Conservation (phyloP, 2,329 filamentous ascomycete species). For the Penicillium griseofulvum region DNA sequence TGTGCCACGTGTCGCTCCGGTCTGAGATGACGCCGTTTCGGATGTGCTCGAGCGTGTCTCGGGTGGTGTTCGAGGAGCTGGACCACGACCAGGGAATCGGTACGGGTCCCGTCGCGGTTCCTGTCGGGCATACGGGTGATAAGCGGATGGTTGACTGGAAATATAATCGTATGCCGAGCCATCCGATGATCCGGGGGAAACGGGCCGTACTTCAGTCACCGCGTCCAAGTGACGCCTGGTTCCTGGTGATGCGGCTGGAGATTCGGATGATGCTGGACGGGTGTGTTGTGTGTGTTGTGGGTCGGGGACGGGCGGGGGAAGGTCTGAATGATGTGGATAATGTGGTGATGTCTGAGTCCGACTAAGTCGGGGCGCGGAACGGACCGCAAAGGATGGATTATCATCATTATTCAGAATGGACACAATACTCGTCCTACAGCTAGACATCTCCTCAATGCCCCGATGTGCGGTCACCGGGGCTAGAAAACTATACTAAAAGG, state of each 20-base stretch:
- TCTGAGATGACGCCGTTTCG: slow-evolving; percentile 31
- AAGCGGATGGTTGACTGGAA: slow-evolving; percentile 22
- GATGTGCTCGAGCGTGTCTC: slow-evolving; percentile 27
- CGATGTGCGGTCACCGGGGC: slow-evolving; percentile 16
- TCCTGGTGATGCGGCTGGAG: slow-evolving; percentile 27
- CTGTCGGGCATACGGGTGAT: slow-evolving; percentile 29
- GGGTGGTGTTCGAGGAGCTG: slow-evolving; percentile 21
- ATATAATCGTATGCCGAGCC: slow-evolving; percentile 34
- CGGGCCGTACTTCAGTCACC: slow-evolving; percentile 25
- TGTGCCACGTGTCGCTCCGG: slow-evolving; percentile 17
- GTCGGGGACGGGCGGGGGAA: slow-evolving; percentile 17
- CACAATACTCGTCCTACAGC: slow-evolving; percentile 36
- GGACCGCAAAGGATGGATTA: slow-evolving; percentile 46
- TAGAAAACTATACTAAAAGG: slow-evolving; percentile 20
- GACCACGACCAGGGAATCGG: slow-evolving; percentile 22
- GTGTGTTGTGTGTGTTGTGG: slow-evolving; percentile 21
- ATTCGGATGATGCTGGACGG: slow-evolving; percentile 23
- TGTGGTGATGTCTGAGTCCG: slow-evolving; percentile 22
- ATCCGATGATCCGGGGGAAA: slow-evolving; percentile 34
- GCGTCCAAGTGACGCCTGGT: slow-evolving; percentile 25
- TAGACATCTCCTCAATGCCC: slow-evolving; percentile 29
- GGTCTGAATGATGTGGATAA: slow-evolving; percentile 22
- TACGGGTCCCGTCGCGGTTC: slow-evolving; percentile 23
- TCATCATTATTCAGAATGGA: slow-evolving; percentile 51
- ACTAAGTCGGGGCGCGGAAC: slow-evolving; percentile 29